These are phyloP conservation scores for Candida nonsorbophila DNA, from an alignment of 805 yeast species.

Conservation along the genomic window DNA sequence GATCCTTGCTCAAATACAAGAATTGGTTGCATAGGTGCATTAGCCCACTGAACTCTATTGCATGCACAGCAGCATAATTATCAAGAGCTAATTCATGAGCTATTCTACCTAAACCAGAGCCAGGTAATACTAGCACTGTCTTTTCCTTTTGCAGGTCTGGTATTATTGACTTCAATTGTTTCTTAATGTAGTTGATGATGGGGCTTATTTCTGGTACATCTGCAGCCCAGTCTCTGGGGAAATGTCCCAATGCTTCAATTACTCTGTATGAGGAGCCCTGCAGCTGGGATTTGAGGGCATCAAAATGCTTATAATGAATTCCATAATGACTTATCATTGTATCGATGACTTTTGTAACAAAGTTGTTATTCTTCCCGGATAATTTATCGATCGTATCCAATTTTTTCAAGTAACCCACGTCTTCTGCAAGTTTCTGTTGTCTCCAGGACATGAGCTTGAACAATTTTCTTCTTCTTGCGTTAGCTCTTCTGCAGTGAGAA, in stretches of 20 bases:
- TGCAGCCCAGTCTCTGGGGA: constrained; percentile 73
- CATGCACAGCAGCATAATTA: constrained; percentile 48
- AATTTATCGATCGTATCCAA: constrained; percentile 44
- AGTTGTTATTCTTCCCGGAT: constrained; percentile 41
- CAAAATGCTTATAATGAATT: constrained; percentile 31
- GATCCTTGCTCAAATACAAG: constrained; percentile 30
- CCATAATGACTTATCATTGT: constrained; percentile 41
- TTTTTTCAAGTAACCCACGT: constrained; percentile 51
- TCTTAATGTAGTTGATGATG: constrained; percentile 45
- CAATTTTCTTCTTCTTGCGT: constrained; percentile 38
- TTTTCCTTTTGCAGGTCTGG: constrained; percentile 20
- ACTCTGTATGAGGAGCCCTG: constrained; percentile 29
- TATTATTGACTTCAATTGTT: constrained; percentile 32
- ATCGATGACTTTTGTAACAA: constrained; percentile 43
- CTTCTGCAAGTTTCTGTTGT: constrained; percentile 51
- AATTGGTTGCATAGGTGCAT: constrained; percentile 70
- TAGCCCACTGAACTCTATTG: constrained; percentile 70
- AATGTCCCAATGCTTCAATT: constrained; percentile 69
- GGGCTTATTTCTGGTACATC: constrained; percentile 33
- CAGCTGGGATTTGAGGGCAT: constrained; percentile 8
- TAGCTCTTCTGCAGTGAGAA: constrained; percentile 34
- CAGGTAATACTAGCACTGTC: constrained; percentile 70
- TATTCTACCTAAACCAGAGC: constrained; percentile 79
- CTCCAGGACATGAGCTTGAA: constrained; percentile 46
- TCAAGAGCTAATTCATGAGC: constrained; percentile 56